Evolutionary conservation across 495 filamentous ascomycete genomes (phyloP), one percentile per base, ranked within the genome.

Genomic region (Talaromyces nanjingensis): DNA sequence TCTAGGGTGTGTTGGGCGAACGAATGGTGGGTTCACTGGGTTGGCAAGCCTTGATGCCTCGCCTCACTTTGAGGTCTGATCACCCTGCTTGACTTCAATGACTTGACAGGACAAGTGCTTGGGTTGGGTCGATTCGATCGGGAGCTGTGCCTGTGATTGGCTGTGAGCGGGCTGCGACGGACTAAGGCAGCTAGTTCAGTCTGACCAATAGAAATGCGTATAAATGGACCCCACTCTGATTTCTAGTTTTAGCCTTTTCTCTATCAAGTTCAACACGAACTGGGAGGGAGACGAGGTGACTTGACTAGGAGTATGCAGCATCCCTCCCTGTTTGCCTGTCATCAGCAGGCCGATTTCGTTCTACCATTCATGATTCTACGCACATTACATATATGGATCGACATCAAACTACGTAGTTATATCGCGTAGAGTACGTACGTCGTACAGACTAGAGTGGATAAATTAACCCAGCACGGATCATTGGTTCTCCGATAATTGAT

Each of bases 1-100:
- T 37, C 33, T 37, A 16, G 37, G 45, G 45, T 49, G 45, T 18
- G 45, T 49, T 49, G n/a, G 45, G 18, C 45, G 37, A 42, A 42
- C 37, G 37, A 42, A 42, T 14, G 12, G 37, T 20, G 45, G 45
- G 45, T 49, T 49, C 5, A 4, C 7, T 20, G 45, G 45, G 45
- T 49, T 49, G n/a, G 4, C 7, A 3, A 49, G 45, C 45, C 5
- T 49, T 49, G 45, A 49, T 55, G 52, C 24, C 9, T 29, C 52
- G 52, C 52, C 52, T 55, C 52, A 55, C 52, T 55, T 55, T 55
- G 52, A 55, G 52, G 52, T 55, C 52, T 55, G 52, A 55, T 55
- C 52, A 49, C 34, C 34, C 1, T 39, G 22, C 22, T 24, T 24
- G 22, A 24, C 22, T 2, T n/a, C n/a, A n/a, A n/a, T n/a, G n/a